Conservation (phyloP, 2,329 filamentous ascomycete species). For the Exophiala spinifera region DNA sequence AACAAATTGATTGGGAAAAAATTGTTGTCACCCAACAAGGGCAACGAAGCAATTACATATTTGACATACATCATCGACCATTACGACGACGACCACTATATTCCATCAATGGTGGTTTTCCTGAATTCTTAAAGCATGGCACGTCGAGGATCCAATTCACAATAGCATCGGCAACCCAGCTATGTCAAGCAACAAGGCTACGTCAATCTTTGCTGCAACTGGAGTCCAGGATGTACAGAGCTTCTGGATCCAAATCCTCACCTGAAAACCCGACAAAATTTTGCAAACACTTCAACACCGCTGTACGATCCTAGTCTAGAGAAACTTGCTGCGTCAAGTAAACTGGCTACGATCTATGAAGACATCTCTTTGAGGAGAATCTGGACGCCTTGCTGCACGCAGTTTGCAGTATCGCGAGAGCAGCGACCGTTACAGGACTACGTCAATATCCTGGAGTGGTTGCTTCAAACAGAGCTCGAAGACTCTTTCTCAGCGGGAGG, state of each 20-base stretch:
- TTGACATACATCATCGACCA: conserved; percentile 57
- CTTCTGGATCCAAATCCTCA: conserved; percentile 43
- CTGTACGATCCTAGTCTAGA: not conserved
- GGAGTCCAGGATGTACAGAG: conserved; percentile 51
- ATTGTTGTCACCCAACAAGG: conserved; percentile 46
- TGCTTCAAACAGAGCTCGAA: conserved; percentile 44
- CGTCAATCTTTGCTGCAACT: conserved; percentile 58
- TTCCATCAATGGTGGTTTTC: conserved; percentile 43
- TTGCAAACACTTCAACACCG: conserved; percentile 27
- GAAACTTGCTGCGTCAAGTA: not conserved
- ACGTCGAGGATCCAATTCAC: conserved; percentile 30
- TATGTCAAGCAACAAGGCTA: conserved; percentile 54
- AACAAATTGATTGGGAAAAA: not conserved
- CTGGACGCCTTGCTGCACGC: conserved; percentile 47
- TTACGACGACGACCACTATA: conserved; percentile 39
- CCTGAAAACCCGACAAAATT: conserved; percentile 41
- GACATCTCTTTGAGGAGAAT: not conserved
- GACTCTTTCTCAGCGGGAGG: conserved; percentile 52
- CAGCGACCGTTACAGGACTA: conserved; percentile 50
- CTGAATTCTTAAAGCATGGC: conserved; percentile 44
- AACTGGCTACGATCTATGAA: not conserved
- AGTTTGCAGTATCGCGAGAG: conserved; percentile 52
- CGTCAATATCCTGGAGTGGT: conserved; percentile 48
- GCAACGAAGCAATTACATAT: conserved; percentile 60
- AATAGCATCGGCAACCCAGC: conserved; percentile 50